Evolutionary conservation across 1,284 basidiomycete genomes (phyloP).

Genomic region (Uromyces viciae-fabae): DNA sequence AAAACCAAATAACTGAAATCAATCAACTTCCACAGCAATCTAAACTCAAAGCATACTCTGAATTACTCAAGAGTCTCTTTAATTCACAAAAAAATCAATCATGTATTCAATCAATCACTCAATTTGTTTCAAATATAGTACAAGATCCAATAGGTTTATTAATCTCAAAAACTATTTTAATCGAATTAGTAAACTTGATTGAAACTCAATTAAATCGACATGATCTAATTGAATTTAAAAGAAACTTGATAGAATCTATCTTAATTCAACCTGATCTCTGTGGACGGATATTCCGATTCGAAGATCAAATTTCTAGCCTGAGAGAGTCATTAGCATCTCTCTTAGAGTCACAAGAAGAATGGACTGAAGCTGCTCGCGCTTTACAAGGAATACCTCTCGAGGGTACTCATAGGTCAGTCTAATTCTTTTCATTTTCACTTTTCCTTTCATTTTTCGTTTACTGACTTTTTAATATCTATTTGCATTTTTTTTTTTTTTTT

Average conservation of each 20-base stretch:
- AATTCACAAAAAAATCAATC: slow-evolving; percentile 48
- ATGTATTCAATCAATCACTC: slow-evolving; percentile 63
- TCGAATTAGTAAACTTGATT: slow-evolving; percentile 70
- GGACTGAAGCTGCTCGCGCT: slow-evolving; percentile 82
- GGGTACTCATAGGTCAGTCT: slow-evolving; percentile 72
- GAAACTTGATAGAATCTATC: slow-evolving; percentile 68
- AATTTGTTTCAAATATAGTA: slow-evolving; percentile 72
- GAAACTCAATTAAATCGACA: slow-evolving; percentile 57
- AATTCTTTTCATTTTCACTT: background rate
- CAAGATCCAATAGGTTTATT: slow-evolving; percentile 75
- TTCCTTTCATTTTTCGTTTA: background rate
- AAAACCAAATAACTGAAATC: slow-evolving; percentile 18
- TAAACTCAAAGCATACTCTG: slow-evolving; percentile 17
- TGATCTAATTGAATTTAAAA: slow-evolving; percentile 63
- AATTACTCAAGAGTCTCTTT: slow-evolving; percentile 12
- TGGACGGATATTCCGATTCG: slow-evolving; percentile 76
- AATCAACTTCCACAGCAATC: slow-evolving; percentile 14
- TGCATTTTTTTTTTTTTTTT: background rate
- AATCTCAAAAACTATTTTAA: slow-evolving; percentile 75
- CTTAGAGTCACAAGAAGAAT: slow-evolving; percentile 84
- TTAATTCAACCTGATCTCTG: slow-evolving; percentile 64
- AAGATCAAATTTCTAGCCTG: slow-evolving; percentile 85
- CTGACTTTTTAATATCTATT: background rate
- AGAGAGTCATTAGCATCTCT: slow-evolving; percentile 81
- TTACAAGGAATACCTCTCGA: slow-evolving; percentile 87